phyloP scores from a whole-genome alignment of 768 basidiomycete genomes.

The Goffeauzyma gilvescens region DNA sequence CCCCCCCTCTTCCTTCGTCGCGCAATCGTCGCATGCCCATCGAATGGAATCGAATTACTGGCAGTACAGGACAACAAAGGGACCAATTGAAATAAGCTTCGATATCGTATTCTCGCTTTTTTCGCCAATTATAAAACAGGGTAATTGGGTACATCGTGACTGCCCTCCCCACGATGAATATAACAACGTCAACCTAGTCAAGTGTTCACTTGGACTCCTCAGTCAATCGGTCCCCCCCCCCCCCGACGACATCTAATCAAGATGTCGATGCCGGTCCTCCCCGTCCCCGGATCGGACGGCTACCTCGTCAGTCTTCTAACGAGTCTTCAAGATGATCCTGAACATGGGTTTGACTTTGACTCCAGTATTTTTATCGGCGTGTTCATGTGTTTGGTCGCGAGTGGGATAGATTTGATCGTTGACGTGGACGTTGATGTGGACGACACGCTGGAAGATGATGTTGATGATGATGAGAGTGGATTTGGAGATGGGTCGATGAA shows the following conservation, averaged over 20 bases:
- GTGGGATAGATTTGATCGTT: constrained; percentile 6
- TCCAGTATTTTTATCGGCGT: constrained; percentile 7
- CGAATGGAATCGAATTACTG: too few relatives aligned
- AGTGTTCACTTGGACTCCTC: background rate
- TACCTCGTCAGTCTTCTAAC: constrained; percentile 1
- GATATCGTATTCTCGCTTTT: too few relatives aligned
- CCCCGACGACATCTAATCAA: background rate
- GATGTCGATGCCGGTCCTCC: background rate
- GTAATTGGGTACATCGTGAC: too few relatives aligned
- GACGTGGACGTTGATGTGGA: constrained; percentile 4
- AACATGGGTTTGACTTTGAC: background rate
- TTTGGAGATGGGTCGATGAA: background rate
- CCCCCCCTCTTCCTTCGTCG: too few relatives aligned
- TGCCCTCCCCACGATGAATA: too few relatives aligned
- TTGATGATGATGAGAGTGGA: background rate
- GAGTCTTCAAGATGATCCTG: background rate
- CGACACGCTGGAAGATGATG: background rate
- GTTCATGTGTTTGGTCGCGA: constrained; percentile 3
- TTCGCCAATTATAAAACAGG: too few relatives aligned
- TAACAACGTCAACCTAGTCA: background rate
- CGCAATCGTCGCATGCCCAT: too few relatives aligned
- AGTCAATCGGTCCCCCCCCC: background rate
- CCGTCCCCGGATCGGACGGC: background rate
- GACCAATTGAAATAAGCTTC: too few relatives aligned
- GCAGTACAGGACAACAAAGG: too few relatives aligned